Evolutionary conservation across 306 rosid species (phyloP), one percentile per base, ranked within the genome.

Genomic region (Herpetospermum pedunculosum): DNA sequence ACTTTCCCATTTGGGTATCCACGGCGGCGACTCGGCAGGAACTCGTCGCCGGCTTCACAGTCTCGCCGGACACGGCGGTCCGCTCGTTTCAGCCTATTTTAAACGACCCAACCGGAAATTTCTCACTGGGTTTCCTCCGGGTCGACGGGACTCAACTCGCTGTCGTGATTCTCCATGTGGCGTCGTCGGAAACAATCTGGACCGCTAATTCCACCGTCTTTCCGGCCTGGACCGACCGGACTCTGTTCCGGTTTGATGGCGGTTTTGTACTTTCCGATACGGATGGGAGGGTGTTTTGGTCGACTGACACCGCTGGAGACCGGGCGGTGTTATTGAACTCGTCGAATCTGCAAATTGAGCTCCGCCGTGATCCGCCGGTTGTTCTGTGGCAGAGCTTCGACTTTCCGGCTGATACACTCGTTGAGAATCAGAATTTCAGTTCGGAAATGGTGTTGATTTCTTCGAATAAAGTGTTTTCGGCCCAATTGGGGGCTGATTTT

Each of bases 51-150:
- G 96, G 96, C 70, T 94, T 91, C 84, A 76, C 80, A 23, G 83
- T 83, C 25, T 16, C 70, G 11, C 92, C 92, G 6, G 75, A 84
- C 52, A 71, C 88, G 11, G 62, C 87, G 41, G 44, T 79, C 35
- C 3, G 84, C 6, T 43, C 91, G 60, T 94, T 94, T 81, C 95
- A 91, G 52, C 28, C 96, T 4, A 52, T 94, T 52, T 87, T 94
- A 34, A 62, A 2, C 26, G 98, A 94, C 68, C 68, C 83, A 4
- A 79, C 62, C 0, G 88, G 84, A 0, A 89, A 89, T 60, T 87
- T 94, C 80, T 89, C 98, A 0, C 73, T 94, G 3, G 92, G 97
- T 10, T 89, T 94, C 81, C 95, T 89, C 88, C 93, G 96, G 14
- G 74, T 77, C 30, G 78, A 83, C 53, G 69, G 14, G 30, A 73